phyloP scores from a whole-genome alignment of 2,329 filamentous ascomycete species.

The Cladosporium sp. region DNA sequence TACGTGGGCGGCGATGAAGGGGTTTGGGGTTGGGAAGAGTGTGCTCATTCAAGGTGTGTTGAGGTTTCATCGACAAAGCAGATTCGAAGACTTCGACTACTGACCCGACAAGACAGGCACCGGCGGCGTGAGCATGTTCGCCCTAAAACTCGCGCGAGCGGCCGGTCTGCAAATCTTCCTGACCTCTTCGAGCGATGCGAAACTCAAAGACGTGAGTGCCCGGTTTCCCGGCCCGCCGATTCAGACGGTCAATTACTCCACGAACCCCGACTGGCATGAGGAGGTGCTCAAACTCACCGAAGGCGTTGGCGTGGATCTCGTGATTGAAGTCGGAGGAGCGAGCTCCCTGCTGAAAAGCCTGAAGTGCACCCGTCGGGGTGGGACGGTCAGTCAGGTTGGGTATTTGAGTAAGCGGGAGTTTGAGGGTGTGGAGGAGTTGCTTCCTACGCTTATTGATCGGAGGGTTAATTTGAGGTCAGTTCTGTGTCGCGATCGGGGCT shows the following conservation, averaged over 20 bases:
- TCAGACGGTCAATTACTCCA: conserved; percentile 57
- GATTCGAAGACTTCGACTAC: no score
- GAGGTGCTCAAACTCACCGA: conserved; percentile 45
- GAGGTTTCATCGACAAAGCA: no score
- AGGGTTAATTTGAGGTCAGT: no score
- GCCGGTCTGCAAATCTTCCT: conserved; percentile 34
- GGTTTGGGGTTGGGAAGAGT: no score
- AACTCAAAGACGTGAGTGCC: conserved; percentile 48
- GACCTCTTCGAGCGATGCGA: conserved; percentile 49
- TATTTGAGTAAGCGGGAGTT: conserved; percentile 34
- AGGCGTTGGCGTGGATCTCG: conserved; percentile 38
- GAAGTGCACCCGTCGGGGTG: conserved; percentile 26
- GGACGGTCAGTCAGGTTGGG: conserved; percentile 14
- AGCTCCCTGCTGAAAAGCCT: conserved; percentile 38
- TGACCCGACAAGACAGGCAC: no score
- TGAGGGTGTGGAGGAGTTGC: conserved; percentile 5
- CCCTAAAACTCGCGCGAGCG: conserved; percentile 26
- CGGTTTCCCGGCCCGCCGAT: conserved; percentile 45
- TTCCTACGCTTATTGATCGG: no score
- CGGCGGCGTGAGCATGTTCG: conserved; percentile 27
- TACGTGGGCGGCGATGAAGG: no score
- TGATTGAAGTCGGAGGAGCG: conserved; percentile 45
- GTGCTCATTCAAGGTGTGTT: no score
- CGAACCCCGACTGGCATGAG: conserved; percentile 52
- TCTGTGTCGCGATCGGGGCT: no score